Base-by-base conservation (phyloP, 2,329 filamentous ascomycete species). In the Chaetomiaceae sp. region DNA sequence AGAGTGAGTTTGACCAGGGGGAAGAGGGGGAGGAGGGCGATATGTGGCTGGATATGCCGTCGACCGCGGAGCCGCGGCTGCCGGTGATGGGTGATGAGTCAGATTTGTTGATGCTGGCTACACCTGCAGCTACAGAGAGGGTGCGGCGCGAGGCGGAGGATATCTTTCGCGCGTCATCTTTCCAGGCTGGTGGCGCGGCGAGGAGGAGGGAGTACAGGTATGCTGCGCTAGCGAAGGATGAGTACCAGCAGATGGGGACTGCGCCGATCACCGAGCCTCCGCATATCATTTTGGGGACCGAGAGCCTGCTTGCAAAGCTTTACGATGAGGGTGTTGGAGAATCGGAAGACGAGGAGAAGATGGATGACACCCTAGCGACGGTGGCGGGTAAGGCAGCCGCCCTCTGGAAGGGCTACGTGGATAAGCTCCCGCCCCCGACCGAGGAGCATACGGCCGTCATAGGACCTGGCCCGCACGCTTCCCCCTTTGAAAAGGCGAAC, bases 221-320 rank as follows among this genome's bases (percentile, higher is more conserved):
- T 63, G 79, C 83, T 4, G 74, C 79, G 6, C 82, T 95, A 54
- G 88, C 89, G 27, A 87, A 86, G 65, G 84, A 86, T 56, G 69
- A 91, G 9, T 82, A 85, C 75, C 66, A 73, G 67, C 66, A 81
- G 66, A 68, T 77, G 69, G 78, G 78, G 32, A 73, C 79, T 30
- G 81, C 87, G 1, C 64, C 71, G 16, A 73, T 95, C 41, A 75
- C 76, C 4, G 92, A 96, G 69, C 74, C 84, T 1, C 82, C 86
- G 55, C 77, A 84, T 41, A 69, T 95, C 18, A 82, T 96, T 41
- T 71, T 95, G 30, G 76, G 81, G 44, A 95, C 88, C 10, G 91
- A 96, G 66, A 77, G 82, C 34, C 71, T 89, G 36, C 72, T 95
- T 34, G 76, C 77, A 45, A 75, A 75, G 48, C 73, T 91, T 16